Percentiles rank a stretch among this genome's conserved stretches.
Conservation (phyloP, 116 monocot species). For the Papilionanthe hybrid region DNA sequence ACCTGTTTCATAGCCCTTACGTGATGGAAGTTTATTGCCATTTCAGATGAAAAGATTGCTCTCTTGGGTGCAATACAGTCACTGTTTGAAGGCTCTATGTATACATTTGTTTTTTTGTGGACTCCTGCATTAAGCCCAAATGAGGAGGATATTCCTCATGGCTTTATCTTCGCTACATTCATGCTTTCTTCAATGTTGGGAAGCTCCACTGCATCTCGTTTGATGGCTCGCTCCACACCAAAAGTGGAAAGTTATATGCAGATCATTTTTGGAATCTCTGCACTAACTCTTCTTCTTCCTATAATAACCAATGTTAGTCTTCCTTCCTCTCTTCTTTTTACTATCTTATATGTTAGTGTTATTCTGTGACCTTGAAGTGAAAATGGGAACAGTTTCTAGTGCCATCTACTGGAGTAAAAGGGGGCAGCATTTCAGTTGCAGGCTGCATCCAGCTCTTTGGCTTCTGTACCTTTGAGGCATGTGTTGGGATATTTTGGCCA, state of each 20-base stretch:
- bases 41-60: constrained; percentile 93
- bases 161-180: constrained; percentile 97
- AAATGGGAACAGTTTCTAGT: constrained; percentile 50
- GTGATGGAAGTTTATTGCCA: neutral
- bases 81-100: constrained; percentile 97
- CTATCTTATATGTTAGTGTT: neutral
- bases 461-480: constrained; percentile 91
- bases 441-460: constrained; percentile 84
- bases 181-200: constrained; percentile 99
- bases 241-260: constrained; percentile 99
- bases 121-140: constrained; percentile 97
- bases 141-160: constrained; percentile 94
- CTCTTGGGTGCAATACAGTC: constrained; percentile 98
- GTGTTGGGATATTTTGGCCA: constrained; percentile 97
- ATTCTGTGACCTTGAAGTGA: neutral
- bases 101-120: constrained; percentile 97
- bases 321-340: neutral
- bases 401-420: constrained; percentile 45
- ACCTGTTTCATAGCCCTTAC: neutral
- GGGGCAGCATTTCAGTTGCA: constrained; percentile 68
- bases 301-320: constrained; percentile 60
- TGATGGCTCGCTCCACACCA: constrained; percentile 57
- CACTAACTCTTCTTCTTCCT: constrained; percentile 79
- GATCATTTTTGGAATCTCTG: constrained; percentile 72
- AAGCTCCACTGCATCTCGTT: constrained; percentile 84